phyloP scores from a whole-genome alignment of 306 rosid genomes.

The Cotoneaster glaucophyllus region DNA sequence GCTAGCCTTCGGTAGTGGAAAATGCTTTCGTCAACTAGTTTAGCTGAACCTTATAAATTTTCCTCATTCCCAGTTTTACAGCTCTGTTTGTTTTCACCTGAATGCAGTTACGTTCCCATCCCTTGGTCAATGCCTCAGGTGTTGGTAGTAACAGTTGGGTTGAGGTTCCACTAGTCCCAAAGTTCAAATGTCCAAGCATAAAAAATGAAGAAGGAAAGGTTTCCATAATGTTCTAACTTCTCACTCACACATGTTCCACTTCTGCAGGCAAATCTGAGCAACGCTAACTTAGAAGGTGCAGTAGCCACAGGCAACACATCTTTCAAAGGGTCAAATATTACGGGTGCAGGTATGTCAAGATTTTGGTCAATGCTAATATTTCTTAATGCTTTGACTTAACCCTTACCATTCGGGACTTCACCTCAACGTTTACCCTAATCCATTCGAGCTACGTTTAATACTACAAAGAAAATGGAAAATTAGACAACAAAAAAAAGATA shows the following conservation, averaged over 20 bases:
- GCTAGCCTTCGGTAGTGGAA: neutral
- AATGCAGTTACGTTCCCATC: neutral
- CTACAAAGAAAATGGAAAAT: neutral
- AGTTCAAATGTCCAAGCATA: neutral
- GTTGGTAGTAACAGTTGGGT: neutral
- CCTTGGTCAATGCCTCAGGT: neutral
- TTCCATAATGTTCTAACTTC: neutral
- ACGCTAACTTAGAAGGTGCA: slow-evolving; percentile 95
- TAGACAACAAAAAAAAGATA: neutral
- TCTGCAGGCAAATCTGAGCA: slow-evolving; percentile 78
- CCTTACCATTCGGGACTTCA: slow-evolving; percentile 3
- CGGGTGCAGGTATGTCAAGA: slow-evolving; percentile 67
- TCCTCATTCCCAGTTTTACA: neutral
- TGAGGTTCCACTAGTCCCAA: neutral
- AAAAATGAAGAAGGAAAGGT: neutral
- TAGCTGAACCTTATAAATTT: neutral
- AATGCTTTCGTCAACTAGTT: neutral
- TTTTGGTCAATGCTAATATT: neutral
- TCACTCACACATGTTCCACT: slow-evolving; percentile 13
- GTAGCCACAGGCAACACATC: slow-evolving; percentile 86
- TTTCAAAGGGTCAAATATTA: slow-evolving; percentile 69
- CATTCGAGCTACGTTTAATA: neutral
- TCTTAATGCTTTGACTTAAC: neutral
- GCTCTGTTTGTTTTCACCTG: neutral
- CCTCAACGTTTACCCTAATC: neutral